phyloP scores from a whole-genome alignment of 352 stramenopile genomes.

The Phytophthora vignae region DNA sequence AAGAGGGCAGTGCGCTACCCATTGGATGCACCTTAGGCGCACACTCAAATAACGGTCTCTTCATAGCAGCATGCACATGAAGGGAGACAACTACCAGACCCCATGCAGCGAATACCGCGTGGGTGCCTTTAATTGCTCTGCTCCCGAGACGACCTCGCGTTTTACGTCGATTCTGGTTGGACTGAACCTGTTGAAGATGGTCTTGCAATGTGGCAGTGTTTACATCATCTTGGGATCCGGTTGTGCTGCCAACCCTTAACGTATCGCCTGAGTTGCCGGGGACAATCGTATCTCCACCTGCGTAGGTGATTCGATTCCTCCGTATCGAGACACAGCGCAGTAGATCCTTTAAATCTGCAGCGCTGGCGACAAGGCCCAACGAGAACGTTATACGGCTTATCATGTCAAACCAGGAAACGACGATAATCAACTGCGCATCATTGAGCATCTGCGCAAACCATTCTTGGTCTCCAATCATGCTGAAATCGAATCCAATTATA shows the following conservation, averaged over 20 bases:
- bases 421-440: conserved; percentile 36
- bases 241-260: too few relatives aligned
- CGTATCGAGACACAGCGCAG: conserved; percentile 1
- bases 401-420: conserved; percentile 34
- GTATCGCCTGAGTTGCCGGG: not conserved
- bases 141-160: too few relatives aligned
- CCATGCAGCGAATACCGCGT: too few relatives aligned
- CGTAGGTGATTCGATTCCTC: too few relatives aligned
- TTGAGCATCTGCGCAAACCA: conserved; percentile 32
- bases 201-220: too few relatives aligned
- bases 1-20: conserved; percentile 27
- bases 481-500: not conserved
- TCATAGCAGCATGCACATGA: conserved; percentile 26
- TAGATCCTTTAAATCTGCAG: conserved; percentile 32
- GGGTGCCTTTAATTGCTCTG: too few relatives aligned
- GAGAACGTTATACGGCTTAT: conserved; percentile 5
- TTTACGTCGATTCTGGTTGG: too few relatives aligned
- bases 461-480: conserved; percentile 6
- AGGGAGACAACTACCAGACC: conserved; percentile 11
- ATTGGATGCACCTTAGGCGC: conserved; percentile 26
- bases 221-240: too few relatives aligned
- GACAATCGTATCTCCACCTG: not conserved
- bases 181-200: too few relatives aligned
- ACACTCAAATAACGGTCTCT: conserved; percentile 22
- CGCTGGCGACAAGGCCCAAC: not conserved